These are phyloP conservation scores for Glarea lozoyensis DNA, from an alignment of 495 filamentous ascomycete genomes.

Conservation along the genomic window DNA sequence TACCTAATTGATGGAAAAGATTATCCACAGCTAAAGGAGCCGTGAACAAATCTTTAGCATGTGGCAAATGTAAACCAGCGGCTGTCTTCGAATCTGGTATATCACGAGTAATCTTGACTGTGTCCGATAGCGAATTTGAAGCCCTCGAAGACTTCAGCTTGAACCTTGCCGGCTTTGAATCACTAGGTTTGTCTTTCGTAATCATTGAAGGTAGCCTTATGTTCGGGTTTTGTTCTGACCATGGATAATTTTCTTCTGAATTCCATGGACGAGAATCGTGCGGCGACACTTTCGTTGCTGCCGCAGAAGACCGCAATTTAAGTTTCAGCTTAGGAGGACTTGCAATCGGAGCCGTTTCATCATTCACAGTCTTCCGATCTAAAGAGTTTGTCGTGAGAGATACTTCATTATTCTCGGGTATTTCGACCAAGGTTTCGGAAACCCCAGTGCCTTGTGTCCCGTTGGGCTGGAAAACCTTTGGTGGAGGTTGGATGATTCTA, in stretches of 20 bases:
- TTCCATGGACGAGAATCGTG: constrained; percentile 10
- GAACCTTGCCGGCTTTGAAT: constrained; percentile 21
- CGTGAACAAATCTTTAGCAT: constrained; percentile 20
- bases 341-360: background rate
- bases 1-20: constrained; percentile 19
- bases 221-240: constrained; percentile 4
- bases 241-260: constrained; percentile 12
- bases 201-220: constrained; percentile 1
- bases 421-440: background rate
- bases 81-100: background rate
- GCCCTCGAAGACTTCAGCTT: constrained; percentile 24
- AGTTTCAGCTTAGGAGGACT: constrained; percentile 13
- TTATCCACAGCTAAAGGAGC: constrained; percentile 12
- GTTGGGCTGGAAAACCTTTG: background rate
- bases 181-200: background rate
- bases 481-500: background rate
- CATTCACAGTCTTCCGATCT: background rate
- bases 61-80: constrained; percentile 5
- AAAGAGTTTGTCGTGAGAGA: background rate
- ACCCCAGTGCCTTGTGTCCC: background rate
- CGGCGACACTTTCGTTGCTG: constrained; percentile 3
- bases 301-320: constrained; percentile 4
- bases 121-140: constrained; percentile 11
- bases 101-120: constrained; percentile 13
- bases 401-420: background rate